Conservation (phyloP, 495 filamentous ascomycete species). For the Penicillium odoratum region DNA sequence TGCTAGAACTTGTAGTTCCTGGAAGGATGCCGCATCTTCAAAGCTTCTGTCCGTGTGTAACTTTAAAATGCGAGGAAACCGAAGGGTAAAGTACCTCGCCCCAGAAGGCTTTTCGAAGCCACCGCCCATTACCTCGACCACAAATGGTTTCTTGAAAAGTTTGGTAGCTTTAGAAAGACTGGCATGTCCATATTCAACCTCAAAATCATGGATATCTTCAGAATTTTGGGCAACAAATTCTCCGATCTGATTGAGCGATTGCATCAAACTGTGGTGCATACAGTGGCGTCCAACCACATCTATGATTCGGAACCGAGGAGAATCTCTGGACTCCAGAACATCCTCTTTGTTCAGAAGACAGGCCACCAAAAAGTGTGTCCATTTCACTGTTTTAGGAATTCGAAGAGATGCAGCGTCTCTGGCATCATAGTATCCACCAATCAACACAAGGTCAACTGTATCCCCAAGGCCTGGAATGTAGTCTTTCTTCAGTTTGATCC, state of each 20-base stretch:
- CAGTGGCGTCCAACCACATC: slow-evolving; percentile 51
- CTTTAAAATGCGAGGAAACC: slow-evolving; percentile 64
- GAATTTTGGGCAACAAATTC: slow-evolving; percentile 34
- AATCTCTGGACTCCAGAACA: slow-evolving; percentile 50
- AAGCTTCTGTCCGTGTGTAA: slow-evolving; percentile 59
- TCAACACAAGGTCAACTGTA: slow-evolving; percentile 74
- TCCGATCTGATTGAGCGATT: slow-evolving; percentile 53
- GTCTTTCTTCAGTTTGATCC: slow-evolving; percentile 89
- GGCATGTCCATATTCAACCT: slow-evolving; percentile 33
- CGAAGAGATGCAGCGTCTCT: slow-evolving; percentile 48
- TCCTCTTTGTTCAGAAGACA: slow-evolving; percentile 72
- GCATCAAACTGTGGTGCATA: slow-evolving; percentile 50
- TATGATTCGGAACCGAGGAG: slow-evolving; percentile 65
- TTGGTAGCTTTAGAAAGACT: slow-evolving; percentile 37
- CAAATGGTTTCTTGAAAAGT: slow-evolving; percentile 60
- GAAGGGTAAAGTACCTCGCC: slow-evolving; percentile 57
- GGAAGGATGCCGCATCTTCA: slow-evolving; percentile 54
- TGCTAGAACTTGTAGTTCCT: slow-evolving; percentile 58
- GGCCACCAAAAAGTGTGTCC: slow-evolving; percentile 79
- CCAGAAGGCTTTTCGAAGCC: slow-evolving; percentile 64
- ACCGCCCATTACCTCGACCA: slow-evolving; percentile 63
- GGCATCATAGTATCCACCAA: slow-evolving; percentile 69
- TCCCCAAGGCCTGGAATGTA: slow-evolving; percentile 81
- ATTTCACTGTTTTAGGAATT: slow-evolving; percentile 52
- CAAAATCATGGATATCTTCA: slow-evolving; percentile 31